Percentiles rank a stretch among this genome's conserved stretches.
phyloP scores from a whole-genome alignment of 1,284 basidiomycete genomes.

The Fomitopsis pinicola region DNA sequence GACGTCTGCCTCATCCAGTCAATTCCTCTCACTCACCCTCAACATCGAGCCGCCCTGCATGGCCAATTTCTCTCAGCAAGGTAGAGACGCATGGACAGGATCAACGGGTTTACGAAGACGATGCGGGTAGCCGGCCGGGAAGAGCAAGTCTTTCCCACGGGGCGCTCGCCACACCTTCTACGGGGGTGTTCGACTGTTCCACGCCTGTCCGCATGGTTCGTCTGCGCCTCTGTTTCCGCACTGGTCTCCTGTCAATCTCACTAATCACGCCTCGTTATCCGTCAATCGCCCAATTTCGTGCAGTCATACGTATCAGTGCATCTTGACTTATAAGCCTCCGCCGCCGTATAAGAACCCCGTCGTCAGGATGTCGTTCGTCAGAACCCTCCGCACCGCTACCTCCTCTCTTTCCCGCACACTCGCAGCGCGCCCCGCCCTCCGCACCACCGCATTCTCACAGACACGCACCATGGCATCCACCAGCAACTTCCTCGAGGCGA shows the following conservation, averaged over 20 bases:
- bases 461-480: slow-evolving; percentile 18
- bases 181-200: background rate
- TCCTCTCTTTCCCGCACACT: background rate
- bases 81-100: background rate
- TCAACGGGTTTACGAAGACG: background rate
- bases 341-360: background rate
- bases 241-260: background rate
- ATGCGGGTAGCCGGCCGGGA: background rate
- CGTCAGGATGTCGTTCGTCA: background rate
- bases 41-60: background rate
- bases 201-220: background rate
- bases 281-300: background rate
- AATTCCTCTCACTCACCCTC: background rate
- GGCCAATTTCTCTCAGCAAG: background rate
- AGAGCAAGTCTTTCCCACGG: background rate
- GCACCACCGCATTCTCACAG: background rate
- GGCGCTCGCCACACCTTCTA: background rate
- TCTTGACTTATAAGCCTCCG: background rate
- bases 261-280: background rate
- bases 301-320: background rate
- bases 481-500: slow-evolving; percentile 18
- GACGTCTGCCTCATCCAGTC: background rate
- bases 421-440: background rate
- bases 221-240: background rate
- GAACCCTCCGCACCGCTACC: slow-evolving; percentile 2